Evolutionary conservation across 306 rosid species (phyloP), one percentile per base, ranked within the genome.

Genomic region (Castanea mollissima): DNA sequence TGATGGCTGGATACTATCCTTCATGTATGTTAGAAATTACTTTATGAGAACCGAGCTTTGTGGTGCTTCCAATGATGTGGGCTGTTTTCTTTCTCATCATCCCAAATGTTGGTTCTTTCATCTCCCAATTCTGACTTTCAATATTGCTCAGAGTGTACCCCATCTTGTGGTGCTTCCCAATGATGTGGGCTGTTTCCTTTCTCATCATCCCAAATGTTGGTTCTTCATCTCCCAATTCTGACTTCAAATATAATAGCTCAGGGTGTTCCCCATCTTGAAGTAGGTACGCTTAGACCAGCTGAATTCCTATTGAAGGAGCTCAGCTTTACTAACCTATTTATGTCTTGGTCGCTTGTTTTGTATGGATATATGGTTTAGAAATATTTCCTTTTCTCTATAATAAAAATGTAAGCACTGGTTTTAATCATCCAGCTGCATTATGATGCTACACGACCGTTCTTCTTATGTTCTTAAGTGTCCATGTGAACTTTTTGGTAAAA

Each of bases 1-100:
- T 27, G 81, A 49, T 85, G 5, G 72, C 65, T 81, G 80, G 65
- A 27, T 38, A 54, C n/a, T 78, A 10, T 67, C 67, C 57, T 62
- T 34, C 2, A 27, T 78, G 84, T 76, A 72, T 64, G 68, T 80
- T 60, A 71, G 73, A 38, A 41, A 71, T 29, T 71, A 64, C 32
- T 76, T 55, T 55, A 9, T 34, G 52, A 67, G 72, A 67, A 35
- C 38, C 27, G 19, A 46, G 35, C 46, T 34, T 49, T 35, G 27
- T 31, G 72, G 72, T 32, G 35, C 51, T 8, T 67, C 44, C 51
- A 67, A 19, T 35, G 16, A 19, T 31, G 27, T 8, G 25, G 46
- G 52, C 23, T 67, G 15, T 19, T 34, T 67, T 67, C 23, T 67
- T 67, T 67, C 27, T 29, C 20, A 2, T 29, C 69, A 23, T 67